Percentiles rank a stretch among this genome's conserved stretches.
phyloP scores from a whole-genome alignment of 1,284 basidiomycete species.

The Meripilus lineatus region DNA sequence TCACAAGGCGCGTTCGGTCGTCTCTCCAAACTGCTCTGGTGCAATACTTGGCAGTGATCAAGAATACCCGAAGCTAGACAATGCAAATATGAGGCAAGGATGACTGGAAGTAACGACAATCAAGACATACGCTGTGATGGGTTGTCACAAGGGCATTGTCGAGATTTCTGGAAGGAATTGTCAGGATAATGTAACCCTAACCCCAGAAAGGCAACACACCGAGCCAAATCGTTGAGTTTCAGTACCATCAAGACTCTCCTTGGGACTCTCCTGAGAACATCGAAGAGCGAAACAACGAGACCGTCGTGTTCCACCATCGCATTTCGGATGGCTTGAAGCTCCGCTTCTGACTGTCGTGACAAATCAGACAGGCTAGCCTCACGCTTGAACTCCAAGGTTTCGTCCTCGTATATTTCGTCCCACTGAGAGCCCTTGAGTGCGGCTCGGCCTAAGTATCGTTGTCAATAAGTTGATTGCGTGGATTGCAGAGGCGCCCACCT shows the following conservation, averaged over 20 bases:
- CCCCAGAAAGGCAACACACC: conserved; percentile 36
- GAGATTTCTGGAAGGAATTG: conserved; percentile 43
- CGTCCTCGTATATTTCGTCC: conserved; percentile 34
- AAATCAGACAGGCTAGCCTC: conserved; percentile 76
- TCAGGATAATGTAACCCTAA: conserved; percentile 3
- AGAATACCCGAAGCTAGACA: conserved; percentile 73
- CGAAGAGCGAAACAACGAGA: conserved; percentile 77
- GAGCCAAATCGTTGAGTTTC: conserved; percentile 80
- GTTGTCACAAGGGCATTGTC: conserved; percentile 71
- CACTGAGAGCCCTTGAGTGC: conserved; percentile 57
- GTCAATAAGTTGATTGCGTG: too few relatives aligned
- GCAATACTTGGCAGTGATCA: conserved; percentile 92
- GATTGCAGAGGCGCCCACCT: conserved; percentile 25
- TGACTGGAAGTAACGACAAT: too few relatives aligned
- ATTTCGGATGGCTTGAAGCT: conserved; percentile 73
- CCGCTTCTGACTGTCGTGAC: conserved; percentile 59
- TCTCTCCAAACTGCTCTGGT: conserved; percentile 80
- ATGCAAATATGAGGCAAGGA: conserved; percentile 1
- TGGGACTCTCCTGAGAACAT: conserved; percentile 80
- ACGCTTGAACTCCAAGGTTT: conserved; percentile 38
- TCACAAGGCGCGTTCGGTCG: conserved; percentile 54
- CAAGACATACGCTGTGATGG: conserved; percentile 59
- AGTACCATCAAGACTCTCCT: conserved; percentile 84
- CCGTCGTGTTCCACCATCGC: conserved; percentile 82
- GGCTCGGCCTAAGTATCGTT: conserved; percentile 42